Conservation (phyloP, 2,329 filamentous ascomycete species). For the Alternaria tenuissima region DNA sequence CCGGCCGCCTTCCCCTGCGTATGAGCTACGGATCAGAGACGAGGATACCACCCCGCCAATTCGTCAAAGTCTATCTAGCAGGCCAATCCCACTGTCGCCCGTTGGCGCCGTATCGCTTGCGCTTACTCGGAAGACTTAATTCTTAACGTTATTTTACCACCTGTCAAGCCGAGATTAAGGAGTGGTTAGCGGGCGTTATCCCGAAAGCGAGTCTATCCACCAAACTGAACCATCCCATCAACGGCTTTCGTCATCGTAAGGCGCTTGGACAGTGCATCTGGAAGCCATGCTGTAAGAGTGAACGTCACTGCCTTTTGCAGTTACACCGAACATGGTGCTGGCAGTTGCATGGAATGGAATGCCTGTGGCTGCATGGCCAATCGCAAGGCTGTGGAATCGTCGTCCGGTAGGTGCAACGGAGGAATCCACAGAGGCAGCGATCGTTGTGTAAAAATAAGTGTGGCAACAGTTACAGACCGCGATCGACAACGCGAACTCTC, state of each 20-base stretch:
- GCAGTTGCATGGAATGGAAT: slow-evolving; percentile 20
- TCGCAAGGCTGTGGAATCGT: slow-evolving; percentile 20
- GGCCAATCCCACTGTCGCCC: slow-evolving; percentile 47
- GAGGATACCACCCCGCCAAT: slow-evolving; percentile 36
- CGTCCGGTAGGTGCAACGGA: slow-evolving; percentile 23
- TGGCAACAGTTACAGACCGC: slow-evolving; percentile 36
- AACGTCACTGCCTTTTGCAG: slow-evolving; percentile 9
- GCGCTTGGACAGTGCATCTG: slow-evolving; percentile 24
- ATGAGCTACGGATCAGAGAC: slow-evolving; percentile 32
- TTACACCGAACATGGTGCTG: slow-evolving; percentile 16
- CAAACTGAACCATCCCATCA: slow-evolving; percentile 17
- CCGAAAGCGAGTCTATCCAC: slow-evolving; percentile 26
- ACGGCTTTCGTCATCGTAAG: slow-evolving; percentile 32
- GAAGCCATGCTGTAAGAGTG: slow-evolving; percentile 14
- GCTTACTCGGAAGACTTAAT: slow-evolving; percentile 35
- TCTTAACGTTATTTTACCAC: slow-evolving; percentile 27
- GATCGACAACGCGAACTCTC: slow-evolving; percentile 27
- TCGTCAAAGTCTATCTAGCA: slow-evolving; percentile 26
- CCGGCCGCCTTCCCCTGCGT: slow-evolving; percentile 41
- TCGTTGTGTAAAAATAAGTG: slow-evolving; percentile 41
- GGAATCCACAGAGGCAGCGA: slow-evolving; percentile 24
- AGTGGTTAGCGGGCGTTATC: slow-evolving; percentile 42
- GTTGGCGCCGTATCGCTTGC: slow-evolving; percentile 44
- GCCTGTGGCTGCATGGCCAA: slow-evolving; percentile 18
- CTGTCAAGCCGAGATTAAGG: slow-evolving; percentile 51